A percentile compares a stretch with the other conserved stretches of the same genome.
Evolutionary conservation across 2,329 filamentous ascomycete genomes (phyloP).

Genomic region (Fusarium musae): DNA sequence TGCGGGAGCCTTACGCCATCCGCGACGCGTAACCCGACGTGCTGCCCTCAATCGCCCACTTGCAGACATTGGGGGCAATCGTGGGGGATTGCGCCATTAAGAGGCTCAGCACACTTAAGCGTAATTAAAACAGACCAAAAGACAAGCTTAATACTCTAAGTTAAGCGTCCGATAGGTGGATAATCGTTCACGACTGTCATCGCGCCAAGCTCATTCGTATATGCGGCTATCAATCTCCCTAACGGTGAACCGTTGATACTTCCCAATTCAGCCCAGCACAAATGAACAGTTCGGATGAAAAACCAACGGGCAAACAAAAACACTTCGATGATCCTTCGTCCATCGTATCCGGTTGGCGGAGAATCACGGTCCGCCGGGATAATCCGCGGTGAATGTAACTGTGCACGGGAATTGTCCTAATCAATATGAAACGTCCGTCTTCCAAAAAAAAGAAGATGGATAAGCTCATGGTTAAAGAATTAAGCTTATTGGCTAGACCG

Average conservation of each 20-base stretch:
- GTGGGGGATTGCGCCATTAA: neutral
- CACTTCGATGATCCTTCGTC: neutral
- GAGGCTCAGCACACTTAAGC: neutral
- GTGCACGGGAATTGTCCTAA: conserved; percentile 12
- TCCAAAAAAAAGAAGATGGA: neutral
- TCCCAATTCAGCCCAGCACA: neutral
- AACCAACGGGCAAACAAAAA: neutral
- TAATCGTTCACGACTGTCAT: neutral
- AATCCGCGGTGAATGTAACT: conserved; percentile 4
- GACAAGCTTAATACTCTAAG: neutral
- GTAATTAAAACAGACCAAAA: neutral
- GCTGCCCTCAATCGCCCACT: too few species aligned
- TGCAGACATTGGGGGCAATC: neutral
- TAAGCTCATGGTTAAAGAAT: neutral
- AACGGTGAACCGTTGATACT: neutral
- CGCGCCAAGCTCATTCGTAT: neutral
- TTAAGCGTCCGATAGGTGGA: neutral
- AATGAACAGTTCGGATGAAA: neutral
- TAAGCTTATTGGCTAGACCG: conserved; percentile 1
- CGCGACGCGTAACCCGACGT: neutral
- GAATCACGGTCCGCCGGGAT: conserved; percentile 1
- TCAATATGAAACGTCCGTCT: conserved; percentile 2
- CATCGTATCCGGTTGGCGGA: conserved; percentile 9
- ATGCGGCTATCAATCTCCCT: neutral
- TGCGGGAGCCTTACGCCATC: neutral